A percentile compares a stretch with the other conserved stretches of the same genome.
These are phyloP conservation scores for Imleria badia DNA, from an alignment of 768 basidiomycete species.

Conservation along the genomic window DNA sequence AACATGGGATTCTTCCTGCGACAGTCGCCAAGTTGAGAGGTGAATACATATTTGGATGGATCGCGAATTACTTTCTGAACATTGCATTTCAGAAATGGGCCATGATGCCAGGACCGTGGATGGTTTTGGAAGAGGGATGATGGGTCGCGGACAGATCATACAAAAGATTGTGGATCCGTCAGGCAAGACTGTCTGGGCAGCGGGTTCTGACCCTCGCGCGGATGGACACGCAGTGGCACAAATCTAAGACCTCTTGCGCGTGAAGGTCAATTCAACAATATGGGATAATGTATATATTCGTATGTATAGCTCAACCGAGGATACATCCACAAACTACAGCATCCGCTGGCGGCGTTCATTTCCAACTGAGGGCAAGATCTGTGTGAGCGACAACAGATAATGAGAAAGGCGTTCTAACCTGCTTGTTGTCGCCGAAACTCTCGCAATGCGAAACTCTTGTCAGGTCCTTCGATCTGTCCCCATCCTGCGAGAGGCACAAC, in stretches of 20 bases:
- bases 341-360: slow-evolving; percentile 57
- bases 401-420: slow-evolving; percentile 36
- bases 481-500: slow-evolving; percentile 93
- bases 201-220: slow-evolving; percentile 84
- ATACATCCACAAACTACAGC: slow-evolving; percentile 48
- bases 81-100: slow-evolving; percentile 67
- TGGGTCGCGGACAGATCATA: slow-evolving; percentile 90
- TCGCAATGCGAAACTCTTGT: slow-evolving; percentile 78
- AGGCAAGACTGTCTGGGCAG: slow-evolving; percentile 87
- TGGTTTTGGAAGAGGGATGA: slow-evolving; percentile 60
- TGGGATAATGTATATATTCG: slow-evolving; percentile 1
- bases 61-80: not conserved
- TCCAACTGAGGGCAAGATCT: slow-evolving; percentile 43
- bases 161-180: slow-evolving; percentile 68
- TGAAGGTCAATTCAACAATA: not conserved
- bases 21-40: slow-evolving; percentile 69
- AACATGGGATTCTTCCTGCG: slow-evolving; percentile 70
- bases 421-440: slow-evolving; percentile 75
- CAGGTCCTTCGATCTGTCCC: slow-evolving; percentile 77
- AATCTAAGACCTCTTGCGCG: slow-evolving; percentile 45
- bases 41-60: slow-evolving; percentile 29
- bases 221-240: slow-evolving; percentile 89
- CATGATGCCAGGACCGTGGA: slow-evolving; percentile 69
- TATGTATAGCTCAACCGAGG: not conserved
- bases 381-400: slow-evolving; percentile 2